Evolutionary conservation across 1,139 yeast species (phyloP), one percentile per base, ranked within the genome.

Genomic region (Nakaseomyces bracarensis): DNA sequence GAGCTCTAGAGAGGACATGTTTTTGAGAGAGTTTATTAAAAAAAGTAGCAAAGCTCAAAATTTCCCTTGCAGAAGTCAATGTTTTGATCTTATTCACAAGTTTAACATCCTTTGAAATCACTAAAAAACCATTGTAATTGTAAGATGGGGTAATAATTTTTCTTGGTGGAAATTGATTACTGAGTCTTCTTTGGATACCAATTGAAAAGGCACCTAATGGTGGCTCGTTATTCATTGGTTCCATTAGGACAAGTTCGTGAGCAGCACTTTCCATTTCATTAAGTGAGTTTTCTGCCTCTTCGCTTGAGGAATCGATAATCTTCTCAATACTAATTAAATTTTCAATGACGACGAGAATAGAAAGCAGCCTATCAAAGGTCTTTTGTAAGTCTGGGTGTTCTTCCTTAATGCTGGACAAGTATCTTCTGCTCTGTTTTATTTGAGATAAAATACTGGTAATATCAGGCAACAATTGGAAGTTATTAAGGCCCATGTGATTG

Each of bases 131-230:
- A 26, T 52, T 21, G 46, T 55, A 50, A 49, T 59, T 54, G 41
- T 51, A 47, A 46, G 52, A 33, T 50, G 72, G 60, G 2, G 53
- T 45, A 0, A 56, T 50, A 13, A 77, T 53, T 0, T 66, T 66
- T 29, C 70, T 65, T 1, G 80, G 79, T 11, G 86, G 83, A 38
- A 76, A 71, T 45, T 71, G 70, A 57, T 81, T 81, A 47, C 74
- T 74, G 30, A 72, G 61, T 46, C 75, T 72, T 36, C 65, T 70
- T 48, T 72, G 77, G 22, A 70, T 65, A 3, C 70, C 69, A 38
- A 66, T 63, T 33, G 81, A 80, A 43, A 77, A 75, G 45, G 74
- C 74, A 16, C 71, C 73, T 3, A 70, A 66, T 36, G 71, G 64
- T 5, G 46, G 39, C 6, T 13, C 18, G 4, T 23, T 7, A 4